Percentiles rank a stretch among this genome's conserved stretches.
phyloP scores from a whole-genome alignment of 176 grass and related monocot genomes.

The Avena eriantha region DNA sequence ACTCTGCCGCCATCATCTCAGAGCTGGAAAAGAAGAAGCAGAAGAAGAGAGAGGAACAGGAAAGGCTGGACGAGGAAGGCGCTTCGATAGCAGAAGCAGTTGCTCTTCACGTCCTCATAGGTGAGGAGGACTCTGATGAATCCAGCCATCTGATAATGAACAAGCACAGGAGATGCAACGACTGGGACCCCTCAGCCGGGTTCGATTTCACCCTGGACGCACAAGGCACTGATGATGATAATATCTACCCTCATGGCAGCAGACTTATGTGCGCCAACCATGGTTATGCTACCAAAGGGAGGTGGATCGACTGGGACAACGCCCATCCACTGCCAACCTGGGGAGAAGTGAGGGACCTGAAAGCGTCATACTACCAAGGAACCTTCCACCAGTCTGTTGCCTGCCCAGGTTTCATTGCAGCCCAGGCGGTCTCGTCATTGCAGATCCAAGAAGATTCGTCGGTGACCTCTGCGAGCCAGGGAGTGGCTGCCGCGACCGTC shows the following conservation, averaged over 20 bases:
- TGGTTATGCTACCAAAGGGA: constrained; percentile 46
- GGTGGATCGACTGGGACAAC: constrained; percentile 61
- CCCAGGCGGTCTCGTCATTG: constrained; percentile 79
- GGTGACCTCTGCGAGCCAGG: constrained; percentile 43
- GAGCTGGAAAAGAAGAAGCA: constrained; percentile 95
- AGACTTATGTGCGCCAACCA: constrained; percentile 29
- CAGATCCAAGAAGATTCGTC: constrained; percentile 70
- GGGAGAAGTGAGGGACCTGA: constrained; percentile 54
- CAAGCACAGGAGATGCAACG: constrained; percentile 59
- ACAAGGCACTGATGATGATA: neutral
- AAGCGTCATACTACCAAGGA: constrained; percentile 43
- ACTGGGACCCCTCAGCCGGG: constrained; percentile 54
- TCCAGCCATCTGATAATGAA: constrained; percentile 62
- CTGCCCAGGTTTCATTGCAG: constrained; percentile 76
- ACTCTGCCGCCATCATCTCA: constrained; percentile 85
- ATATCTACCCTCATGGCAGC: neutral
- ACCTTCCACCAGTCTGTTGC: constrained; percentile 52
- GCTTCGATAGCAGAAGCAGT: constrained; percentile 91
- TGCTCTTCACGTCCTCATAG: constrained; percentile 93
- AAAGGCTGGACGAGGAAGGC: constrained; percentile 95
- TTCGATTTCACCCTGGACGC: neutral
- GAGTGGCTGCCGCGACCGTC: constrained; percentile 37
- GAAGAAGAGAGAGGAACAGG: constrained; percentile 80
- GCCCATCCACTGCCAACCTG: constrained; percentile 47
- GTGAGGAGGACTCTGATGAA: constrained; percentile 85